phyloP scores from a whole-genome alignment of 2,329 filamentous ascomycete species.

The Colletotrichum tropicale region DNA sequence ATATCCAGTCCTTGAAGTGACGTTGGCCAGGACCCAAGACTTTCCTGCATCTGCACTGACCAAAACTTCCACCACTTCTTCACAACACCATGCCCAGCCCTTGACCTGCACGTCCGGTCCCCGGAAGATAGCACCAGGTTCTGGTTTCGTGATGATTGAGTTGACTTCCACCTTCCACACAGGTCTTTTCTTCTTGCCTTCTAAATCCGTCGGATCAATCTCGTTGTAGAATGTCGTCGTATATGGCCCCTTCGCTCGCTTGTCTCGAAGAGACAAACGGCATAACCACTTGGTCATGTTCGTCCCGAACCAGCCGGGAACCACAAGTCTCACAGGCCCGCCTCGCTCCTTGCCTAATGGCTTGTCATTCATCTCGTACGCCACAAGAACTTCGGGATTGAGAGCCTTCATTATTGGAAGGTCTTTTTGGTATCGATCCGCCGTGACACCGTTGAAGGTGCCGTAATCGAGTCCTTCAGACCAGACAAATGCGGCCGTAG shows the following conservation, averaged over 20 bases:
- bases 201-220: neutral
- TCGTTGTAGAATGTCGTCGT: neutral
- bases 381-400: neutral
- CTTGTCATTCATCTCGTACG: neutral
- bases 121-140: neutral
- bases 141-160: neutral
- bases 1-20: neutral
- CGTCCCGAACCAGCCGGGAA: neutral
- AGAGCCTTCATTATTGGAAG: neutral
- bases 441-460: neutral
- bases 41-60: neutral
- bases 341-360: neutral
- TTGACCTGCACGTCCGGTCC: neutral
- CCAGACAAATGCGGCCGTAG: neutral
- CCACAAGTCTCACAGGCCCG: neutral
- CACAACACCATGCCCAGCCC: neutral
- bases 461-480: neutral
- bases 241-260: neutral
- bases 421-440: neutral
- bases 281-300: neutral
- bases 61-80: neutral
- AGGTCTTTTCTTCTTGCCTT: neutral
- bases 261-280: neutral
- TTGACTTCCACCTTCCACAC: neutral
- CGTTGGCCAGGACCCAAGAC: neutral